Conservation (phyloP, 2,329 filamentous ascomycete genomes). For the Neophaeococcomyces mojaviensis region DNA sequence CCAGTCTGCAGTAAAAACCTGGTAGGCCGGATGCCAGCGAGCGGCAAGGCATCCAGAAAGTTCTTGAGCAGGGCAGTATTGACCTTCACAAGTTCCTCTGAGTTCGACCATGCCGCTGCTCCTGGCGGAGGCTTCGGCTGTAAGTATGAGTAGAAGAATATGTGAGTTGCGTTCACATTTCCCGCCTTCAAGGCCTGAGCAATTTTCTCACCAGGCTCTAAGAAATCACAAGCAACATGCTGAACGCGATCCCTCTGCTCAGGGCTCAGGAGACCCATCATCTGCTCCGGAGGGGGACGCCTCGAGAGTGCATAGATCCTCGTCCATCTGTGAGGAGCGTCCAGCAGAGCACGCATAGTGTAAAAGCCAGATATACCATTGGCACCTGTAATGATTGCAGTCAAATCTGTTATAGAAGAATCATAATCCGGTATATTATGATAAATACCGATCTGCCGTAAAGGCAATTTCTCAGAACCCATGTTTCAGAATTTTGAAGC, state of each 20-base stretch:
- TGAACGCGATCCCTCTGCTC: slow-evolving; percentile 34
- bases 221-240: slow-evolving; percentile 35
- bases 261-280: slow-evolving; percentile 28
- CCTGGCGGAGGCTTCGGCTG: slow-evolving; percentile 42
- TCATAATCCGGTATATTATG: slow-evolving; percentile 43
- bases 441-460: slow-evolving; percentile 37
- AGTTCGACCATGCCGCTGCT: slow-evolving; percentile 41
- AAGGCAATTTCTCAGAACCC: slow-evolving; percentile 21
- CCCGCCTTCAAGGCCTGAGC: slow-evolving; percentile 19
- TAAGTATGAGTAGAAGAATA: slow-evolving; percentile 51
- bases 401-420: slow-evolving; percentile 36
- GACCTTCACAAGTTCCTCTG: slow-evolving; percentile 42
- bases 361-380: slow-evolving; percentile 49
- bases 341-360: slow-evolving; percentile 43
- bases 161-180: slow-evolving; percentile 30
- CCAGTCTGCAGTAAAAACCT: slow-evolving; percentile 46
- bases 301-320: slow-evolving; percentile 46
- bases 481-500: slow-evolving; percentile 10
- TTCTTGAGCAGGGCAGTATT: slow-evolving; percentile 42
- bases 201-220: slow-evolving; percentile 26
- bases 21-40: slow-evolving; percentile 37
- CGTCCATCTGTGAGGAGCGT: slow-evolving; percentile 40
- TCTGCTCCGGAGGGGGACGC: slow-evolving; percentile 33
- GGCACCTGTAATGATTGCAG: slow-evolving; percentile 47
- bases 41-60: slow-evolving; percentile 39